Evolutionary conservation across 2,329 filamentous ascomycete genomes (phyloP).

Genomic region (Bipolaris cookei): DNA sequence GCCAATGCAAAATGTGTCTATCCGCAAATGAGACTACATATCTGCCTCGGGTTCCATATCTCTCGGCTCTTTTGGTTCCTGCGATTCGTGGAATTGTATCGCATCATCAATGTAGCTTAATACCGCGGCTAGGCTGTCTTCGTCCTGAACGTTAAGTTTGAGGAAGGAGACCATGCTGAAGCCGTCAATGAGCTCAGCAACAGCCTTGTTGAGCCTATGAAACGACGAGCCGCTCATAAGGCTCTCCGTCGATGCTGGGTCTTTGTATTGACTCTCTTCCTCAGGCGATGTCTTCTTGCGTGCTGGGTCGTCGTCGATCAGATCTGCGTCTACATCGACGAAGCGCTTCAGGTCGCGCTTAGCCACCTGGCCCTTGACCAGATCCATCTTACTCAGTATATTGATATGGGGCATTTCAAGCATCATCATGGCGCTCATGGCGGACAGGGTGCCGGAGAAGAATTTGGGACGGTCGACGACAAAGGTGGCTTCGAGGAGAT

Average conservation of each 20-base stretch:
- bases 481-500: conserved; percentile 94
- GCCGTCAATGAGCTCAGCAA: conserved; percentile 90
- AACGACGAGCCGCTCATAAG: conserved; percentile 85
- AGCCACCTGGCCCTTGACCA: conserved; percentile 86
- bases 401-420: conserved; percentile 97
- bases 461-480: conserved; percentile 96
- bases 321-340: conserved; percentile 79
- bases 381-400: conserved; percentile 96
- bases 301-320: conserved; percentile 81
- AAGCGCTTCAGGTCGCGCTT: conserved; percentile 90
- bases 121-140: conserved; percentile 85
- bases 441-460: conserved; percentile 92
- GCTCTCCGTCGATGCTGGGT: conserved; percentile 70
- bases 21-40: not conserved
- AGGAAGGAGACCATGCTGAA: conserved; percentile 98
- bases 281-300: conserved; percentile 48
- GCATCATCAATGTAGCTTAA: conserved; percentile 94
- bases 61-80: conserved; percentile 83
- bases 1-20: conserved; percentile 6
- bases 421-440: conserved; percentile 99
- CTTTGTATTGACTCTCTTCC: conserved; percentile 59
- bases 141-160: conserved; percentile 85
- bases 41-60: conserved; percentile 38
- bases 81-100: conserved; percentile 90
- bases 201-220: conserved; percentile 81